Conservation (phyloP, 2,329 filamentous ascomycete genomes). For the Hypoxylon sp. region DNA sequence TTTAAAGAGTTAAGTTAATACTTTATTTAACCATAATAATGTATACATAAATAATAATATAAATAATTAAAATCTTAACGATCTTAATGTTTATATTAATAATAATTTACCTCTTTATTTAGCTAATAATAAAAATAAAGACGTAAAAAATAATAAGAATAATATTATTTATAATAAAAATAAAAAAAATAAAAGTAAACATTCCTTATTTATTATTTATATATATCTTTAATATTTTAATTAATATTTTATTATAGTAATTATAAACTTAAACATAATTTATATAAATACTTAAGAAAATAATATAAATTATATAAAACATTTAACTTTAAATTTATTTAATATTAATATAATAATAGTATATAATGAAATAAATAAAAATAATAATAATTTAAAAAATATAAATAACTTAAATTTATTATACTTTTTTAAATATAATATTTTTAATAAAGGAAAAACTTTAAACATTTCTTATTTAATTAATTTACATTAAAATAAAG, state of each 20-base stretch:
- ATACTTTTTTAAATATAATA: too few relatives aligned
- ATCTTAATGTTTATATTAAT: neutral
- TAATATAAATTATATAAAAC: neutral
- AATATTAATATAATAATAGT: too few relatives aligned
- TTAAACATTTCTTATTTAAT: neutral
- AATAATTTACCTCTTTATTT: neutral
- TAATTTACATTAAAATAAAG: neutral
- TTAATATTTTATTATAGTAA: neutral
- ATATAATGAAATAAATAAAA: too few relatives aligned
- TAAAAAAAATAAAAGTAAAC: neutral
- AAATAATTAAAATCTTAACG: neutral
- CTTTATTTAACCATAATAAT: neutral
- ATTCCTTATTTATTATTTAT: neutral
- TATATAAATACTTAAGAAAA: conserved; percentile 1
- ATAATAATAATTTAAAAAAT: too few relatives aligned
- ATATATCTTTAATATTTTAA: too few relatives aligned
- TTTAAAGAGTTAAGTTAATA: too few relatives aligned
- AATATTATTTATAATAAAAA: conserved; percentile 1
- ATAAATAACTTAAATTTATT: too few relatives aligned
- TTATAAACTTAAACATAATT: neutral
- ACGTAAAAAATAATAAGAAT: neutral
- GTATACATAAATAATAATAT: neutral
- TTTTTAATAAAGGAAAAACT: neutral
- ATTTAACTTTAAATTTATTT: neutral
- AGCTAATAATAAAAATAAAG: too few relatives aligned